Conservation (phyloP, 1,139 yeast species). For the Saccharomycopsis phalli region DNA sequence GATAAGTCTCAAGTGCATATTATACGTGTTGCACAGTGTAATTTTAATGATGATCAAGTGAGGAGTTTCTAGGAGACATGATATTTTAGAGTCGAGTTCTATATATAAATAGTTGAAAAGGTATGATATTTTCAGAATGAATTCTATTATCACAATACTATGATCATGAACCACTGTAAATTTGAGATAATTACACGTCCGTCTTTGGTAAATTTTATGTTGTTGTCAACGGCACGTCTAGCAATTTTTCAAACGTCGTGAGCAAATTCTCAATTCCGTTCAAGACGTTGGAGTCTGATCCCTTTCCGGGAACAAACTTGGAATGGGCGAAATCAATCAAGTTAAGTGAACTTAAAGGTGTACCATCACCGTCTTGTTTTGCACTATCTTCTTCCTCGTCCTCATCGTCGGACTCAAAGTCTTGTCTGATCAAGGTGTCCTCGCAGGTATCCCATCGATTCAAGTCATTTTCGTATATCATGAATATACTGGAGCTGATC, state of each 20-base stretch:
- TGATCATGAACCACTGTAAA: too few relatives aligned
- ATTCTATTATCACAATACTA: too few relatives aligned
- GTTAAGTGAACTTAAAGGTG: constrained; percentile 45
- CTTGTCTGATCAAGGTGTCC: constrained; percentile 34
- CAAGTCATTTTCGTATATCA: constrained; percentile 64
- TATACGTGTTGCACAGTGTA: neutral
- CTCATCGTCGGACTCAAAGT: constrained; percentile 25
- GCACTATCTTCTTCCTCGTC: constrained; percentile 26
- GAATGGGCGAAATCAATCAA: constrained; percentile 92
- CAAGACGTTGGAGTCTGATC: constrained; percentile 63
- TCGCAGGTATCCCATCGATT: constrained; percentile 36
- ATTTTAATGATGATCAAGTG: neutral
- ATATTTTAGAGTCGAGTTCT: too few relatives aligned
- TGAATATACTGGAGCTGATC: constrained; percentile 65
- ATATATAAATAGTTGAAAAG: too few relatives aligned
- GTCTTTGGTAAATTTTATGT: too few relatives aligned
- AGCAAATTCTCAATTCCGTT: constrained; percentile 59
- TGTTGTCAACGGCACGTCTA: constrained; percentile 6
- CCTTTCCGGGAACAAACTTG: constrained; percentile 48
- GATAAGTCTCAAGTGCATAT: constrained; percentile 28
- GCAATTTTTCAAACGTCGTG: constrained; percentile 31
- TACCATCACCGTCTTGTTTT: constrained; percentile 21
- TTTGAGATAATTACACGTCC: too few relatives aligned
- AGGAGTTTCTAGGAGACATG: neutral
- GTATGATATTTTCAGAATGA: too few relatives aligned